phyloP scores from a whole-genome alignment of 768 basidiomycete genomes.

The Paxillus rubicundulus region DNA sequence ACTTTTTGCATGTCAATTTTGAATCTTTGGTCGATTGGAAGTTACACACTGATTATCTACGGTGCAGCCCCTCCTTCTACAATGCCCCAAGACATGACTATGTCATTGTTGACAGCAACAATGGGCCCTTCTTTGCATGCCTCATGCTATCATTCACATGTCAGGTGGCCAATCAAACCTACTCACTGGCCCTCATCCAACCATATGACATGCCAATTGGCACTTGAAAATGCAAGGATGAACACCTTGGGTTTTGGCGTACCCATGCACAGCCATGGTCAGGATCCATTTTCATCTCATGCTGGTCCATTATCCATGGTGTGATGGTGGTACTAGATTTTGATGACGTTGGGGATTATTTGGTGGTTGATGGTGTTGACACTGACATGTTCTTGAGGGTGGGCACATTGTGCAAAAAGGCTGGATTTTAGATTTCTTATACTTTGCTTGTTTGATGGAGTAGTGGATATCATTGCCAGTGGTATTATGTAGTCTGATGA shows the following conservation, averaged over 20 bases:
- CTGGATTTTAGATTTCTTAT: no score
- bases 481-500: no score
- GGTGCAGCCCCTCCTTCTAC: slow-evolving; percentile 31
- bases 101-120: slow-evolving; percentile 22
- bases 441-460: no score
- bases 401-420: not conserved
- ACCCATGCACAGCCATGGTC: slow-evolving; percentile 6
- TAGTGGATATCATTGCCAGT: no score
- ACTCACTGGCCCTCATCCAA: slow-evolving; percentile 18
- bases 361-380: slow-evolving; percentile 31
- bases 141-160: slow-evolving; percentile 21
- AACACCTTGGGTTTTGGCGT: slow-evolving; percentile 18
- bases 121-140: slow-evolving; percentile 14
- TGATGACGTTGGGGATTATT: slow-evolving; percentile 14
- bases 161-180: slow-evolving; percentile 1
- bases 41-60: slow-evolving; percentile 24
- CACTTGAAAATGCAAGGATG: slow-evolving; percentile 13
- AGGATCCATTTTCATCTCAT: slow-evolving; percentile 21
- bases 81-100: slow-evolving; percentile 26
- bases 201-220: slow-evolving; percentile 15
- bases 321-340: slow-evolving; percentile 21
- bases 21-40: slow-evolving; percentile 29
- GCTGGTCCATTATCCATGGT: slow-evolving; percentile 29
- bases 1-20: slow-evolving; percentile 27
- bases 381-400: slow-evolving; percentile 25